phyloP scores from a whole-genome alignment of 176 grass and related monocot species.

The Aechmea fasciata region DNA sequence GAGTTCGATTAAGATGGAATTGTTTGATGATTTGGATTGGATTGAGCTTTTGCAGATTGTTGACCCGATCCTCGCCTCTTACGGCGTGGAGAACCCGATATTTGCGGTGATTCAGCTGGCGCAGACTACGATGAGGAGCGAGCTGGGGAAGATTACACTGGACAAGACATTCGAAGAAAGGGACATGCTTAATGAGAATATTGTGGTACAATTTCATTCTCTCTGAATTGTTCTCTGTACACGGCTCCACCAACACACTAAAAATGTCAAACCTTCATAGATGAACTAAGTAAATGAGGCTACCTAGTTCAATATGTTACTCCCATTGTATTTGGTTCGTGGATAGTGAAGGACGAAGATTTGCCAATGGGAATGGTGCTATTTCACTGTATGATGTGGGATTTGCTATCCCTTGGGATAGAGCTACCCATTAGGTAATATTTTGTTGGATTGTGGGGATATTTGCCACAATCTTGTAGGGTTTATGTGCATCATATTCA shows the following conservation, averaged over 20 bases:
- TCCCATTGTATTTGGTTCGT: too few relatives aligned
- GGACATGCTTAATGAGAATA: slow-evolving; percentile 72
- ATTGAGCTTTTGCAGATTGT: slow-evolving; percentile 46
- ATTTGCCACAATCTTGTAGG: neutral
- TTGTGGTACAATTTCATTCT: slow-evolving; percentile 51
- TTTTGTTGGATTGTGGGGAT: neutral
- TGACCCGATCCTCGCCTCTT: slow-evolving; percentile 80
- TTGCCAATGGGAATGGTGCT: neutral
- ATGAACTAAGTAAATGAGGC: too few relatives aligned
- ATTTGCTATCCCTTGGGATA: too few relatives aligned
- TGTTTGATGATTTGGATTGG: neutral
- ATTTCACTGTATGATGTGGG: neutral
- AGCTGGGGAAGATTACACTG: slow-evolving; percentile 88
- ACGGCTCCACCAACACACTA: too few relatives aligned
- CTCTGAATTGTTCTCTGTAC: neutral
- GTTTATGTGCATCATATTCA: too few relatives aligned
- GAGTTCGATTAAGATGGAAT: neutral
- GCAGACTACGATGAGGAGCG: slow-evolving; percentile 95
- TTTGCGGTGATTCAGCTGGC: slow-evolving; percentile 83
- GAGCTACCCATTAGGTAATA: neutral
- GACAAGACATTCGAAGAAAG: slow-evolving; percentile 93
- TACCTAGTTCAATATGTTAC: too few relatives aligned
- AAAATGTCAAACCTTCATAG: too few relatives aligned
- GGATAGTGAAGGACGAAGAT: too few relatives aligned
- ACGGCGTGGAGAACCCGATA: slow-evolving; percentile 89